Evolutionary conservation across 352 stramenopile genomes (phyloP).

Genomic region (Pythium aristosporum): DNA sequence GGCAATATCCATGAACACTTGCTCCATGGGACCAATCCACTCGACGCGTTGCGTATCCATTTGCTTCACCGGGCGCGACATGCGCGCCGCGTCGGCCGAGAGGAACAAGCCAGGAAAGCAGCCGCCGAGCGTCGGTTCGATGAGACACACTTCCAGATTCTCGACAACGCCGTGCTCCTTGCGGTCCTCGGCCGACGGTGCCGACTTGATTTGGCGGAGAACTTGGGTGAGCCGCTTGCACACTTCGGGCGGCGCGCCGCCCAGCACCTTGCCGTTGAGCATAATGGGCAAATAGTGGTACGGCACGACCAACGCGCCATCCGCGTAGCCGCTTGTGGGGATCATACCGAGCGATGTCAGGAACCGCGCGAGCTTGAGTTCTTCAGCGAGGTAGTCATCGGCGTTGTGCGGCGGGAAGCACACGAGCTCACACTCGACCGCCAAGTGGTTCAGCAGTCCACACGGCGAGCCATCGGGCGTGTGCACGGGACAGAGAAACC

Average conservation of each 20-base stretch:
- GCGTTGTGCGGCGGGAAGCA: slow-evolving; percentile 72
- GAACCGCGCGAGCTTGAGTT: slow-evolving; percentile 78
- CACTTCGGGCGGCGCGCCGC: slow-evolving; percentile 80
- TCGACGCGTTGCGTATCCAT: slow-evolving; percentile 92
- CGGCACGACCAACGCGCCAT: slow-evolving; percentile 82
- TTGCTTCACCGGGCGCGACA: slow-evolving; percentile 93
- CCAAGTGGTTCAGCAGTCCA: slow-evolving; percentile 98
- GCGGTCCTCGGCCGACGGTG: slow-evolving; percentile 43
- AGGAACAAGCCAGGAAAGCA: slow-evolving; percentile 98
- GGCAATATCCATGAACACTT: slow-evolving; percentile 97
- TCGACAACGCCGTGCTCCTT: slow-evolving; percentile 63
- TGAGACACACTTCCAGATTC: slow-evolving; percentile 85
- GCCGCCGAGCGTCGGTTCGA: slow-evolving; percentile 79
- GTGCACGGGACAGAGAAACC: slow-evolving; percentile 99
- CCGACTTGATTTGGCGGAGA: slow-evolving; percentile 74
- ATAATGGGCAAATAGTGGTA: slow-evolving; percentile 94
- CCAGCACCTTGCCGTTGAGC: slow-evolving; percentile 96
- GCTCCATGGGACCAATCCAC: slow-evolving; percentile 98
- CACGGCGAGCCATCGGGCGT: slow-evolving; percentile 99
- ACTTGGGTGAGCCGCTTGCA: slow-evolving; percentile 84
- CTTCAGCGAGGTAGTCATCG: slow-evolving; percentile 70
- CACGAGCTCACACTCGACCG: slow-evolving; percentile 90
- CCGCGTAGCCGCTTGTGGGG: slow-evolving; percentile 70
- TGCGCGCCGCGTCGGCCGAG: slow-evolving; percentile 94
- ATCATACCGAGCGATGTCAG: slow-evolving; percentile 82